These are phyloP conservation scores for Cercospora zeae-maydis DNA, from an alignment of 2,329 filamentous ascomycete species.

Conservation along the genomic window DNA sequence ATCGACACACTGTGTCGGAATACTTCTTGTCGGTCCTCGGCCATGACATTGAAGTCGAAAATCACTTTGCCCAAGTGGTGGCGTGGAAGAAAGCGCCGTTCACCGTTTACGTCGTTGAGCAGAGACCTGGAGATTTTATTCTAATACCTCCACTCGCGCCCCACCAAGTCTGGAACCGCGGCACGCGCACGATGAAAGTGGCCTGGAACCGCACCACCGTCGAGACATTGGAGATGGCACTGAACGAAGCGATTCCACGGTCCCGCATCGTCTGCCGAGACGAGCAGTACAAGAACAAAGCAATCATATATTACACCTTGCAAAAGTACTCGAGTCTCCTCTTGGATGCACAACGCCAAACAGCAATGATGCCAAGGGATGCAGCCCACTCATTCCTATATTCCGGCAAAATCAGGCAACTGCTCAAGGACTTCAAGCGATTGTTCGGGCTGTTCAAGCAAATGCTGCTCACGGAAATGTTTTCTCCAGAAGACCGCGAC, in stretches of 20 bases:
- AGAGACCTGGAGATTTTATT: slow-evolving; percentile 86
- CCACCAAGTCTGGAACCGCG: slow-evolving; percentile 97
- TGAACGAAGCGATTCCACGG: slow-evolving; percentile 82
- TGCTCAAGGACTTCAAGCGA: slow-evolving; percentile 78
- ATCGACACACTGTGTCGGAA: slow-evolving; percentile 83
- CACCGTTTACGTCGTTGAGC: slow-evolving; percentile 87
- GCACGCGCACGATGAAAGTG: slow-evolving; percentile 92
- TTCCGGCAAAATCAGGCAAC: slow-evolving; percentile 59
- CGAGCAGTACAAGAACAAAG: slow-evolving; percentile 98
- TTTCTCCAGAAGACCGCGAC: slow-evolving; percentile 59
- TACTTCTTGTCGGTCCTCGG: slow-evolving; percentile 91
- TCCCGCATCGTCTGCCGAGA: slow-evolving; percentile 90
- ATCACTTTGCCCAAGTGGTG: slow-evolving; percentile 92
- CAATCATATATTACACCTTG: slow-evolving; percentile 85
- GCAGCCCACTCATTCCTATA: slow-evolving; percentile 32
- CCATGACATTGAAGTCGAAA: slow-evolving; percentile 94
- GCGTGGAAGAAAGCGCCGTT: slow-evolving; percentile 95
- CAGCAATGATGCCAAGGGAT: slow-evolving; percentile 37
- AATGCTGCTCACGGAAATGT: slow-evolving; percentile 82
- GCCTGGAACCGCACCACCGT: slow-evolving; percentile 96
- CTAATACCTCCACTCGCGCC: slow-evolving; percentile 88
- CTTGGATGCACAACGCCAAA: slow-evolving; percentile 55
- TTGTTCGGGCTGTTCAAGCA: slow-evolving; percentile 75
- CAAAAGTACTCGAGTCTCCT: slow-evolving; percentile 67
- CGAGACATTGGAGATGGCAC: slow-evolving; percentile 81